Conservation (phyloP, 495 filamentous ascomycete species). For the Neurospora cerealis region DNA sequence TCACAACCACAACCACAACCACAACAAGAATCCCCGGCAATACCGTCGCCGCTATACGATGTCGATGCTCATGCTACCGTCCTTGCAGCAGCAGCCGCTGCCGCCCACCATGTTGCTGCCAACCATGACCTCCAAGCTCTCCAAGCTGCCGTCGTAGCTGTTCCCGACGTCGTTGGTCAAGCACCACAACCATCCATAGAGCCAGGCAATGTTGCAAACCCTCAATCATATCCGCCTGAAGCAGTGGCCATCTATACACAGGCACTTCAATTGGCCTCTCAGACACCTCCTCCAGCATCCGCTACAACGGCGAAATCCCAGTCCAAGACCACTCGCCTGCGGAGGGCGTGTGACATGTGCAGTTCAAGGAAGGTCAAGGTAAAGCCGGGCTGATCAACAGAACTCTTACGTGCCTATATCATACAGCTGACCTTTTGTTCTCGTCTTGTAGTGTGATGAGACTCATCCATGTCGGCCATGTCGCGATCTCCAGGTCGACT, state of each 20-base stretch:
- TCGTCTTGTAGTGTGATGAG: conserved; percentile 61
- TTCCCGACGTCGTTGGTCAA: conserved; percentile 6
- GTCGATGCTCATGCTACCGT: background rate
- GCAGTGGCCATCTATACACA: conserved; percentile 6
- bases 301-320: conserved; percentile 14
- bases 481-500: conserved; percentile 66
- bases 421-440: background rate
- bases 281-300: conserved; percentile 14
- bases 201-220: background rate
- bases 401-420: background rate
- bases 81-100: conserved; percentile 3
- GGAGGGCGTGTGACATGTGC: conserved; percentile 78
- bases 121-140: conserved; percentile 33
- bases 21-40: background rate
- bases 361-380: conserved; percentile 83
- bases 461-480: conserved; percentile 73
- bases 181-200: conserved; percentile 10
- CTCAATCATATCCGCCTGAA: background rate
- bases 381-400: conserved; percentile 1
- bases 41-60: background rate
- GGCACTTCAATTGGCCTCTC: conserved; percentile 9
- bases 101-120: conserved; percentile 15
- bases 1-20: background rate
- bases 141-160: conserved; percentile 29
- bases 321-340: conserved; percentile 43